phyloP scores from a whole-genome alignment of 352 stramenopile species.

The Globisporangium radiosum region DNA sequence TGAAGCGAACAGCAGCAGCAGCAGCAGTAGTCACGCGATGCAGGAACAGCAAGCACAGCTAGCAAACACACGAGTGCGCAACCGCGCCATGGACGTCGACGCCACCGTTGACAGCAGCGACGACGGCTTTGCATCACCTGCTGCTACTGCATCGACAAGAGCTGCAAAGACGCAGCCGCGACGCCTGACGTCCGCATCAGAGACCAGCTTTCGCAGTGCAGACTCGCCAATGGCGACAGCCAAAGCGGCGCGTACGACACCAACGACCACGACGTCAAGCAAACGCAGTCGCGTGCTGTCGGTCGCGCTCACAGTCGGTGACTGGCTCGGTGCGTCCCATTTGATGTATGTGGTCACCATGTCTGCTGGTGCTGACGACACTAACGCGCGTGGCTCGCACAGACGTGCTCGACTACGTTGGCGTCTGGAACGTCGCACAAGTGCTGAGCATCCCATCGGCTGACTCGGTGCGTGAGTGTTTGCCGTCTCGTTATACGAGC shows the following conservation, averaged over 20 bases:
- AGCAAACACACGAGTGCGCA: not conserved
- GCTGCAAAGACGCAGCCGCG: not conserved
- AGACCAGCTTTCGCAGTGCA: too few relatives aligned
- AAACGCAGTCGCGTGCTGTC: constrained; percentile 3
- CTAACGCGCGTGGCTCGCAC: not conserved
- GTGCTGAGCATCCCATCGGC: constrained; percentile 10
- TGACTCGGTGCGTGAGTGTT: constrained; percentile 2
- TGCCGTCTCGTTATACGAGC: not conserved
- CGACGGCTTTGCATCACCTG: not conserved
- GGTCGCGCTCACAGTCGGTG: constrained; percentile 8
- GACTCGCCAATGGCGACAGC: not conserved
- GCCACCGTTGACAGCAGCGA: not conserved
- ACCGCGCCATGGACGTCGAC: not conserved
- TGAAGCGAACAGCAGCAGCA: not conserved
- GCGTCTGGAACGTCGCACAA: constrained; percentile 14
- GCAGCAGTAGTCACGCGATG: not conserved
- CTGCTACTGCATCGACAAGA: not conserved
- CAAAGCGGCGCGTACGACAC: not conserved
- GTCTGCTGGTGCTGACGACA: not conserved
- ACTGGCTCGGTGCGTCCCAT: constrained; percentile 8
- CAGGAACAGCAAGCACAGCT: not conserved
- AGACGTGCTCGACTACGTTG: constrained; percentile 17
- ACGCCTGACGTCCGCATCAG: not conserved
- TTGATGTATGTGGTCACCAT: not conserved
- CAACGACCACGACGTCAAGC: not conserved